phyloP scores from a whole-genome alignment of 1,284 basidiomycete species.

The Lignosus rhinocerotis region DNA sequence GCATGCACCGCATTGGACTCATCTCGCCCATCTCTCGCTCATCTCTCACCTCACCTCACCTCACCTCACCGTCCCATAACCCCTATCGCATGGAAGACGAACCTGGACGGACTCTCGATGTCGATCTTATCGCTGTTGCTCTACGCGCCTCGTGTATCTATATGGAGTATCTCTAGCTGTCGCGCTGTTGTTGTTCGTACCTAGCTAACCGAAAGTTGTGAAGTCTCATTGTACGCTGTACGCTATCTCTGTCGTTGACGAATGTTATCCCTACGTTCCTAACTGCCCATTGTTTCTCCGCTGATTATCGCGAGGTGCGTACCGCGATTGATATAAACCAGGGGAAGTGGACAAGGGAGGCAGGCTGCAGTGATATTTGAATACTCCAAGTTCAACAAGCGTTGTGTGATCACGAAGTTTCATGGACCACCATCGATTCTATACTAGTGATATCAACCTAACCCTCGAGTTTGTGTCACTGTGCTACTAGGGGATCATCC shows the following conservation, averaged over 20 bases:
- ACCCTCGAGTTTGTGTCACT: too few relatives aligned
- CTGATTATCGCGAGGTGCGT: too few relatives aligned
- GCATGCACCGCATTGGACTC: background rate
- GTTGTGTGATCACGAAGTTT: too few relatives aligned
- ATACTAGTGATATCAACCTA: too few relatives aligned
- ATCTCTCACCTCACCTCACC: background rate
- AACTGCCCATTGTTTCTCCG: background rate
- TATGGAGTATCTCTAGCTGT: conserved; percentile 8
- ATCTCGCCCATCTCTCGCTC: background rate
- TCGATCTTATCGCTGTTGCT: background rate
- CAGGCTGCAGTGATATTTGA: too few relatives aligned
- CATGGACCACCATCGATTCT: too few relatives aligned
- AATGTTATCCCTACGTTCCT: conserved; percentile 1
- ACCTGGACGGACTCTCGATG: conserved; percentile 12
- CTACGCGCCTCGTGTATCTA: conserved; percentile 8
- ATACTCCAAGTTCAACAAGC: too few relatives aligned
- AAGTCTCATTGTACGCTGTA: background rate
- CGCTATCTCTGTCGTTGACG: background rate
- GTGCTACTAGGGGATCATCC: too few relatives aligned
- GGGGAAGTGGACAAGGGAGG: too few relatives aligned
- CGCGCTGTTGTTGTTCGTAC: conserved; percentile 4
- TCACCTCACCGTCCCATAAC: background rate
- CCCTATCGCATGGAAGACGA: conserved; percentile 9
- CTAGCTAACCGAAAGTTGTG: background rate
- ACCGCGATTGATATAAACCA: too few relatives aligned